phyloP scores from a whole-genome alignment of 2,329 filamentous ascomycete species.

The Aspergillus neoniger region DNA sequence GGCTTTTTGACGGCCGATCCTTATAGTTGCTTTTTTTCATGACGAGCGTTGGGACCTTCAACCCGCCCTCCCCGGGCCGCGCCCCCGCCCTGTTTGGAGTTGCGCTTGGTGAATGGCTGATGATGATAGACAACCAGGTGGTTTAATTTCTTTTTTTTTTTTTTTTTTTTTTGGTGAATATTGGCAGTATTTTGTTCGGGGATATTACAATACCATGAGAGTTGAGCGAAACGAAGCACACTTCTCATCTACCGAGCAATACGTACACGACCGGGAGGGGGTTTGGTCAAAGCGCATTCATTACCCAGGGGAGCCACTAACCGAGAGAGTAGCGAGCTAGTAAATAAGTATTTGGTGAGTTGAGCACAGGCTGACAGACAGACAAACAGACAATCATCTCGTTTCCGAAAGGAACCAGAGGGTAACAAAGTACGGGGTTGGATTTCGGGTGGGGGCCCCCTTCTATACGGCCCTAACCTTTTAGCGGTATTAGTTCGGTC shows the following conservation, averaged over 20 bases:
- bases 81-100: slow-evolving; percentile 8
- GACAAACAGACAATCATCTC: neutral
- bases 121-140: neutral
- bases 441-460: neutral
- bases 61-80: slow-evolving; percentile 23
- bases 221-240: too few relatives aligned
- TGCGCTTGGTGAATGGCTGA: slow-evolving; percentile 1
- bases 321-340: too few relatives aligned
- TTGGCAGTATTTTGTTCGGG: too few relatives aligned
- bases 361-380: neutral
- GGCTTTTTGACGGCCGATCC: slow-evolving; percentile 19
- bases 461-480: neutral
- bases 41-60: slow-evolving; percentile 23
- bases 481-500: neutral
- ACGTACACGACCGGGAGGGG: too few relatives aligned
- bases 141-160: too few relatives aligned
- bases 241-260: too few relatives aligned
- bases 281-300: too few relatives aligned
- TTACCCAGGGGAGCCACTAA: too few relatives aligned
- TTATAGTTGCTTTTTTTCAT: slow-evolving; percentile 8
- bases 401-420: neutral
- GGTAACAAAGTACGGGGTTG: neutral
- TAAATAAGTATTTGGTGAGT: neutral
- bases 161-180: too few relatives aligned
- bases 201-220: too few relatives aligned